phyloP scores from a whole-genome alignment of 1,284 basidiomycete species.

The Cutaneotrichosporon sp. region DNA sequence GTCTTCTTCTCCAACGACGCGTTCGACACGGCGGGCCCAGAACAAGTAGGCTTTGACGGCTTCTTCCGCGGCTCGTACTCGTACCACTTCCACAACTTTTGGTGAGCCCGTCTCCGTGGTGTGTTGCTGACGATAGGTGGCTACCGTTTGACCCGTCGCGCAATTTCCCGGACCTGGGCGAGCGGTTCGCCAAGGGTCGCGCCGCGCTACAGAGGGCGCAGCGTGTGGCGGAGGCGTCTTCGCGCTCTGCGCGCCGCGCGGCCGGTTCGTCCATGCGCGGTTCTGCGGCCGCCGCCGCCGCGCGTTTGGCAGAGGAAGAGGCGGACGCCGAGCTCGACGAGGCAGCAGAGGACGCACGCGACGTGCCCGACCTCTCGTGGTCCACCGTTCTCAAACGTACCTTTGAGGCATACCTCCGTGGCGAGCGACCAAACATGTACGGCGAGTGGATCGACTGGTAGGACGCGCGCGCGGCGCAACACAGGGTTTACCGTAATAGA shows the following conservation, averaged over 20 bases:
- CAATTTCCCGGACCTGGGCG: conserved; percentile 86
- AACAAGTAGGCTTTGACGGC: conserved; percentile 71
- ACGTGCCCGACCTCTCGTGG: conserved; percentile 77
- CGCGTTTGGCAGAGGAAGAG: background rate
- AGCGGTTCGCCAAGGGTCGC: conserved; percentile 68
- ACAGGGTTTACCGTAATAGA: no score
- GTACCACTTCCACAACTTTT: conserved; percentile 82
- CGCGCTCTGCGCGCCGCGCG: background rate
- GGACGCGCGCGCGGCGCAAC: background rate
- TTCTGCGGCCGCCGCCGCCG: background rate
- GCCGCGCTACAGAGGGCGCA: conserved; percentile 50
- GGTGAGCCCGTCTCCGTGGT: conserved; percentile 48
- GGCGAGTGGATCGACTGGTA: conserved; percentile 63
- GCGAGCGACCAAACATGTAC: conserved; percentile 85
- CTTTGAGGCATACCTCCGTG: conserved; percentile 80
- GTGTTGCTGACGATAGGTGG: conserved; percentile 60
- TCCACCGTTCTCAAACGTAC: conserved; percentile 83
- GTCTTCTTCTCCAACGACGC: conserved; percentile 75
- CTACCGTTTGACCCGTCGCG: conserved; percentile 80
- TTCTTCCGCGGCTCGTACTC: conserved; percentile 82
- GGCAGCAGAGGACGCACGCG: conserved; percentile 39
- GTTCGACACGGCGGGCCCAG: conserved; percentile 62
- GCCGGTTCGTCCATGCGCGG: conserved; percentile 8
- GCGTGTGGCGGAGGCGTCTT: conserved; percentile 24
- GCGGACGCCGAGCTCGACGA: background rate